Percentiles rank a stretch among this genome's conserved stretches.
Evolutionary conservation across 495 filamentous ascomycete species (phyloP).

Genomic region (Aspergillus baeticus): DNA sequence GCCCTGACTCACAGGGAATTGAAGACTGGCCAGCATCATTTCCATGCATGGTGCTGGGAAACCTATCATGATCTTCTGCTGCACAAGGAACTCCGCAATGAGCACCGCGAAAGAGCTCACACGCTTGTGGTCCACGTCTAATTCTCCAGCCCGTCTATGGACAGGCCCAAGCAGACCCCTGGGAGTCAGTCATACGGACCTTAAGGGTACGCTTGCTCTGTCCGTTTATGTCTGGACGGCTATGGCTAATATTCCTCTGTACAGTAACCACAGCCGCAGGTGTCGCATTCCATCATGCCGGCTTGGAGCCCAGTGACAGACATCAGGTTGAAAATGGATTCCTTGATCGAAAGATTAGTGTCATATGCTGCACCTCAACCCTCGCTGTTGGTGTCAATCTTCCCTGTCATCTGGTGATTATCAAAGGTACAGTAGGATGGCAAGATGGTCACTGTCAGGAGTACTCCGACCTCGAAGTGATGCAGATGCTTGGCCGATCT

Average conservation of each 20-base stretch:
- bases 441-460: conserved; percentile 65
- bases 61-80: conserved; percentile 92
- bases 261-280: conserved; percentile 62
- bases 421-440: conserved; percentile 85
- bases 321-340: conserved; percentile 69
- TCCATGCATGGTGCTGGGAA: conserved; percentile 72
- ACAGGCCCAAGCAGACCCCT: conserved; percentile 55
- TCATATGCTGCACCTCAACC: conserved; percentile 96
- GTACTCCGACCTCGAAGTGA: conserved; percentile 89
- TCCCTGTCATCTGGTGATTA: conserved; percentile 87
- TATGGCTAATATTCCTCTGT: background rate
- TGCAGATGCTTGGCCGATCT: conserved; percentile 97
- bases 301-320: conserved; percentile 71
- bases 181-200: conserved; percentile 59
- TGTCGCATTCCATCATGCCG: conserved; percentile 93
- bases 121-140: conserved; percentile 59
- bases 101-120: conserved; percentile 73
- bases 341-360: conserved; percentile 70
- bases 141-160: conserved; percentile 64
- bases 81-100: conserved; percentile 75
- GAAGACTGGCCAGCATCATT: conserved; percentile 70
- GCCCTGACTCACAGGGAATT: background rate
- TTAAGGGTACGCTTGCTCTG: conserved; percentile 46
- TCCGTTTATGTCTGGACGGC: background rate
- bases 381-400: conserved; percentile 92